Evolutionary conservation across 345 rosid species (phyloP).

Genomic region (Eucalyptus dawsonii): DNA sequence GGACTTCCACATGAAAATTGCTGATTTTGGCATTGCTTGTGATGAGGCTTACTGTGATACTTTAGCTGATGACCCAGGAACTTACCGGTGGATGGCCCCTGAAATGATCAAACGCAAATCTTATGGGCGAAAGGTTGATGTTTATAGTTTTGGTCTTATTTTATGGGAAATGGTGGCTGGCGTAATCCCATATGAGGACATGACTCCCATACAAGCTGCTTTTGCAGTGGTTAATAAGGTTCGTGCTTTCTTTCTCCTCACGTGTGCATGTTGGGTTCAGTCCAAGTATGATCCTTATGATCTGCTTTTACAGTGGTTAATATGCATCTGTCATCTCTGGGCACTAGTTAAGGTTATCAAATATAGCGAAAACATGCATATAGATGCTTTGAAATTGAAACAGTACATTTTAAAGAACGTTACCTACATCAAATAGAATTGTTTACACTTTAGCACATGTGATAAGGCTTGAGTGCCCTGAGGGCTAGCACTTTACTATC

Average conservation of each 20-base stretch:
- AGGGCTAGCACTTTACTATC: neutral
- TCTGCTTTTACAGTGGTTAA: neutral
- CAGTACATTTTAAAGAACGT: neutral
- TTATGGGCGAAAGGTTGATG: slow-evolving; percentile 80
- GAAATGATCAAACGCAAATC: slow-evolving; percentile 94
- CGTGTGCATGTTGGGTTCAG: neutral
- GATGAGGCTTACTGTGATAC: slow-evolving; percentile 75
- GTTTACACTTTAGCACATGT: neutral
- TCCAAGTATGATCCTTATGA: neutral
- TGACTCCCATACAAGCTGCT: slow-evolving; percentile 99
- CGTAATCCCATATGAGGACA: slow-evolving; percentile 82
- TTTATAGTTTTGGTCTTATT: slow-evolving; percentile 89
- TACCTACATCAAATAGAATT: neutral
- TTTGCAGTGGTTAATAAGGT: slow-evolving; percentile 97
- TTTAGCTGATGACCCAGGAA: slow-evolving; percentile 93
- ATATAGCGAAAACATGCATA: neutral
- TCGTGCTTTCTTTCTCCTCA: neutral
- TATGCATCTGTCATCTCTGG: neutral
- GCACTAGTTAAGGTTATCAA: neutral
- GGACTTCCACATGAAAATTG: slow-evolving; percentile 69
- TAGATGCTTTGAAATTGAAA: neutral
- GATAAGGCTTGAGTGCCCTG: neutral
- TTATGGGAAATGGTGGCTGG: slow-evolving; percentile 98
- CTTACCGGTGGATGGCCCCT: slow-evolving; percentile 99
- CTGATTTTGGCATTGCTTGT: slow-evolving; percentile 98